phyloP scores from a whole-genome alignment of 306 rosid genomes.

The Citrullus mucosospermus region DNA sequence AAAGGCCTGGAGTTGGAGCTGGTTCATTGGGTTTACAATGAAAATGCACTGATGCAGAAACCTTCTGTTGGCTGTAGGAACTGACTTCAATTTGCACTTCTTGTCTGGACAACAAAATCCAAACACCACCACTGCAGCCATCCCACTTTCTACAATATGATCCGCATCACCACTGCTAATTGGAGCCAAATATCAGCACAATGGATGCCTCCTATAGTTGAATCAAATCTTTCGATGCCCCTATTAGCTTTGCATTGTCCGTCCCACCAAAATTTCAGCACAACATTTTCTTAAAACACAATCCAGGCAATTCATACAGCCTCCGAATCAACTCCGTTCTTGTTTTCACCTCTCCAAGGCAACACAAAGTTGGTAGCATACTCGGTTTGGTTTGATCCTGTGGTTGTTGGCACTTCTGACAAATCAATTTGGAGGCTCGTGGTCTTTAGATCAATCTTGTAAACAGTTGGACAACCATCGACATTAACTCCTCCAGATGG shows the following conservation, averaged over 20 bases:
- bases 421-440: background rate
- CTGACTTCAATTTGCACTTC: background rate
- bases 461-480: background rate
- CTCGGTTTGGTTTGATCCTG: background rate
- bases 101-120: background rate
- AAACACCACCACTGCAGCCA: background rate
- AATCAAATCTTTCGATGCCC: background rate
- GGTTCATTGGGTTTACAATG: background rate
- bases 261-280: background rate
- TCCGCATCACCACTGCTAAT: conserved; percentile 3
- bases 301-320: background rate
- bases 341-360: background rate
- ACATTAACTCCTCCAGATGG: background rate
- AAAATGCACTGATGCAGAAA: background rate
- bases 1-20: background rate
- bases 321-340: background rate
- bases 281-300: background rate
- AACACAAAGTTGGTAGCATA: background rate
- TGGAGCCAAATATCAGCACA: background rate
- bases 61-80: background rate
- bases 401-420: background rate
- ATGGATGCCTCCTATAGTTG: background rate
- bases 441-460: background rate
- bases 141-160: background rate
- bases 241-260: background rate